Percentiles rank a stretch among this genome's conserved stretches.
Evolutionary conservation across 2,329 filamentous ascomycete genomes (phyloP).

Genomic region (Trichoderma endophyticum): DNA sequence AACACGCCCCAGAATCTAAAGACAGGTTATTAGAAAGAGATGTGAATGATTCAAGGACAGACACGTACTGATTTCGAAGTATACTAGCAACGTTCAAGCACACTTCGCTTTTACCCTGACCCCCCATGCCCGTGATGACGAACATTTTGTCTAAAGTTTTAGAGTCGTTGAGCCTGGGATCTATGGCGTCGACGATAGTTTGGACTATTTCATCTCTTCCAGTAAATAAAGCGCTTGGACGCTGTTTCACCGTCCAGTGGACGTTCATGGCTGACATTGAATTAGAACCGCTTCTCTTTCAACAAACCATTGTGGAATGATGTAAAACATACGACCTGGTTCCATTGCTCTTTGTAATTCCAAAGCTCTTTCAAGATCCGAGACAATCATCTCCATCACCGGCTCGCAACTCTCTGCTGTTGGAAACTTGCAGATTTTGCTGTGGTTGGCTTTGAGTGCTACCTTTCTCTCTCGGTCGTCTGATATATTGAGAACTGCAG

Average conservation of each 20-base stretch:
- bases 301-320: not conserved
- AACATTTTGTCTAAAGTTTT: not conserved
- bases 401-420: not conserved
- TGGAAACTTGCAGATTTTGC: constrained; percentile 15
- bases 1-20: constrained; percentile 15
- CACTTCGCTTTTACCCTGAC: constrained; percentile 15
- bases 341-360: not conserved
- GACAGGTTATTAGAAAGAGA: not conserved
- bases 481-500: not conserved
- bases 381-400: not conserved
- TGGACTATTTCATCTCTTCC: constrained; percentile 1
- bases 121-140: constrained; percentile 7
- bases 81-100: not conserved
- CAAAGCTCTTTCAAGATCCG: not conserved
- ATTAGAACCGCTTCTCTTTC: not conserved
- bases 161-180: not conserved
- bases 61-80: constrained; percentile 1
- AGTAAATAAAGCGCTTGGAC: not conserved
- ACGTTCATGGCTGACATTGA: not conserved
- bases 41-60: not conserved
- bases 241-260: not conserved
- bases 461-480: not conserved
- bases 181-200: not conserved
- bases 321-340: not conserved
- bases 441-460: not conserved